phyloP scores from a whole-genome alignment of 1,284 basidiomycete genomes.

The Moniliella sp. region DNA sequence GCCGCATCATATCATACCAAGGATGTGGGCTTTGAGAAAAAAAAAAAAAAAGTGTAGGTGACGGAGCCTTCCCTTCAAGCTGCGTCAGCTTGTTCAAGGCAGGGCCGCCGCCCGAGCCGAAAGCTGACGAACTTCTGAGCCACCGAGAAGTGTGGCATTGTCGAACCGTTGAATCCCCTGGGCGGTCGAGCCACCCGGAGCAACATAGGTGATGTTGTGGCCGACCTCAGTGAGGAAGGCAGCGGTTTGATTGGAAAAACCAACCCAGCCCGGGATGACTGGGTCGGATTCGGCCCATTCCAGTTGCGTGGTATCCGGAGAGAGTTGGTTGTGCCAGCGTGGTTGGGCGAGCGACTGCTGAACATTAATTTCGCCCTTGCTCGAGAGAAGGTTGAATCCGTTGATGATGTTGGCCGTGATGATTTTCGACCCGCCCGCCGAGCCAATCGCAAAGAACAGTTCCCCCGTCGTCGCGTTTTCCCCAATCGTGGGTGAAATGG shows the following conservation, averaged over 20 bases:
- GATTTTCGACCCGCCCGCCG: constrained; percentile 36
- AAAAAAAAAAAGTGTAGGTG: no score
- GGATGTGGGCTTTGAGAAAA: no score
- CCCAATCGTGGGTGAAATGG: constrained; percentile 34
- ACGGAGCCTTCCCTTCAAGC: no score
- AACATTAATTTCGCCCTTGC: constrained; percentile 12
- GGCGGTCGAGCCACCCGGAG: constrained; percentile 14
- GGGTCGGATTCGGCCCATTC: constrained; percentile 16
- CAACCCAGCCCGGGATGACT: constrained; percentile 17
- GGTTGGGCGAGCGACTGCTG: constrained; percentile 23
- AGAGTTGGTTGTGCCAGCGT: constrained; percentile 37
- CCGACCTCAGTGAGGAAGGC: constrained; percentile 21
- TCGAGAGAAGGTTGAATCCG: constrained; percentile 20
- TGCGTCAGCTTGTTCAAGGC: no score
- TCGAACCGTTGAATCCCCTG: constrained; percentile 14
- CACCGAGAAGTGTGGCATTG: constrained; percentile 10
- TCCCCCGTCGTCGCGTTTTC: constrained; percentile 30
- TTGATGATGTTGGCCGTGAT: constrained; percentile 36
- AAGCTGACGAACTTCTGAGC: constrained; percentile 17
- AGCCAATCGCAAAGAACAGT: constrained; percentile 33
- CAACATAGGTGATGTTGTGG: constrained; percentile 27
- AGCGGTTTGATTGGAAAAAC: constrained; percentile 34
- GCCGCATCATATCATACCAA: no score
- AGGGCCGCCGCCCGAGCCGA: constrained; percentile 17
- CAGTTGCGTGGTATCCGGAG: constrained; percentile 25